These are phyloP conservation scores for Colletotrichum sp. DNA, from an alignment of 2,329 filamentous ascomycete species.

Conservation along the genomic window DNA sequence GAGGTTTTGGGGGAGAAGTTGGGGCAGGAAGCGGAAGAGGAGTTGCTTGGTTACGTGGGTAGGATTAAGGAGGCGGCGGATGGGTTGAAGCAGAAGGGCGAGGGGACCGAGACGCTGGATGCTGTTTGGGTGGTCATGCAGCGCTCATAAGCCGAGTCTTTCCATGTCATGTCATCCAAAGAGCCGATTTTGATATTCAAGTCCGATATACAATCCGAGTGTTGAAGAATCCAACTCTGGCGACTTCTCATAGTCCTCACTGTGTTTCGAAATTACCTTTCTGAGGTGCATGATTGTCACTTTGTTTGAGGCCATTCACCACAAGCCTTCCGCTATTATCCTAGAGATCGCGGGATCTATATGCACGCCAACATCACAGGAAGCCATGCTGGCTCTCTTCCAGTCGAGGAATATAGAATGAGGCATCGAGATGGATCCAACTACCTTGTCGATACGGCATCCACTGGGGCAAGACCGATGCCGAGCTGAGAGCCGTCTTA, in stretches of 20 bases:
- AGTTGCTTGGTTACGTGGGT: background rate
- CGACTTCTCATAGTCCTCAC: background rate
- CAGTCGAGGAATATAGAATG: fast-evolving
- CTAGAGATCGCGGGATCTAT: background rate
- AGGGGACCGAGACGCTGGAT: constrained; percentile 2
- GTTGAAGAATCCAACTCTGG: background rate
- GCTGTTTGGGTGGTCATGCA: constrained; percentile 12
- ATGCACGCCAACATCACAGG: background rate
- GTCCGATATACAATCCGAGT: background rate
- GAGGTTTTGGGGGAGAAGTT: background rate
- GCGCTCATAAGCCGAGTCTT: background rate
- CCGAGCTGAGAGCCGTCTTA: background rate
- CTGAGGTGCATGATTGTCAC: background rate
- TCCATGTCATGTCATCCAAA: background rate
- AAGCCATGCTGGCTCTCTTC: background rate
- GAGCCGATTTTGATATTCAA: background rate
- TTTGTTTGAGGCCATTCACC: background rate
- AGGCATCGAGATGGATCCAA: background rate
- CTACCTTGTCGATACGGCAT: fast-evolving
- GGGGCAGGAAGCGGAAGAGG: background rate
- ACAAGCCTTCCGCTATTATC: background rate
- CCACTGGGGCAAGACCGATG: constrained; percentile 34
- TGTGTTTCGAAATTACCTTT: background rate
- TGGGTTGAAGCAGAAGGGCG: background rate
- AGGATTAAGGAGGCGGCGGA: background rate